phyloP scores from a whole-genome alignment of 2,329 filamentous ascomycete species.

The Diaporthe ampelina region DNA sequence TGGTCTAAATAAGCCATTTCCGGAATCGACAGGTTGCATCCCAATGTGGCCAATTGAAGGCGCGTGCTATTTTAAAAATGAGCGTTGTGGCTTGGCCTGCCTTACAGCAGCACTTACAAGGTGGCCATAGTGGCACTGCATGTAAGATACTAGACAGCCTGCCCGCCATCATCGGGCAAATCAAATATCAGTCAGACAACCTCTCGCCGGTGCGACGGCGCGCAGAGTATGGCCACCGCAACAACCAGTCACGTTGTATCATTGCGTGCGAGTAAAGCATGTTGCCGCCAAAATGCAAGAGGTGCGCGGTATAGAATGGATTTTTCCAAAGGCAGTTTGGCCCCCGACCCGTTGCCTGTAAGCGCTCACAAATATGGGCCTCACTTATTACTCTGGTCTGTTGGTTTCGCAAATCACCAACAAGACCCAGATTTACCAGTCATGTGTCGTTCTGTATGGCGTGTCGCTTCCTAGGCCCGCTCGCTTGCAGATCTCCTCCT shows the following conservation, averaged over 20 bases:
- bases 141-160: background rate
- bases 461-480: constrained; percentile 1
- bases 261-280: no score
- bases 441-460: background rate
- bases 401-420: background rate
- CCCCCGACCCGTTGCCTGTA: background rate
- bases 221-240: background rate
- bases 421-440: background rate
- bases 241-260: background rate
- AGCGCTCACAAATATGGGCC: background rate
- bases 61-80: constrained; percentile 21
- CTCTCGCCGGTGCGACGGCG: background rate
- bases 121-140: background rate
- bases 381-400: background rate
- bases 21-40: background rate
- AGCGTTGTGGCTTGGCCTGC: constrained; percentile 19
- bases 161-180: no score
- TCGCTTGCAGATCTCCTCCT: background rate
- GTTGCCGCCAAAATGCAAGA: background rate
- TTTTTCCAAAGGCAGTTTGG: background rate
- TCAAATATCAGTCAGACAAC: background rate
- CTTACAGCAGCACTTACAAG: background rate
- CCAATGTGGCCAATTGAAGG: constrained; percentile 9
- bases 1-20: background rate
- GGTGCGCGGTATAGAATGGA: background rate